These are phyloP conservation scores for Chiua sp. DNA, from an alignment of 1,284 basidiomycete species.

Conservation along the genomic window DNA sequence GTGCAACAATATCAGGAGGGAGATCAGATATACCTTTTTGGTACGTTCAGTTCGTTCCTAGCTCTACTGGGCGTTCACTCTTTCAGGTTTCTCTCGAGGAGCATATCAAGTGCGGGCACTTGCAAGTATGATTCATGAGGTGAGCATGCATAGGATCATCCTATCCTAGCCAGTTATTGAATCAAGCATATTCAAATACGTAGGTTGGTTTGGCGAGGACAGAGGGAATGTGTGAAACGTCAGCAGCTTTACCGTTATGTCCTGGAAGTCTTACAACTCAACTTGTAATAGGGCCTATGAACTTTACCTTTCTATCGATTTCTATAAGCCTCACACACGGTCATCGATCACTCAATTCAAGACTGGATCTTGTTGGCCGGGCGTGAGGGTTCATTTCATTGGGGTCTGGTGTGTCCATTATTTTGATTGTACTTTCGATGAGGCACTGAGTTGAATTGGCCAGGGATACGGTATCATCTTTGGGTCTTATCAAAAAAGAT, in stretches of 20 bases:
- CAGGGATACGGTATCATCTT: constrained; percentile 48
- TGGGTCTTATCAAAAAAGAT: constrained; percentile 29
- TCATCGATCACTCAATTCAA: constrained; percentile 33
- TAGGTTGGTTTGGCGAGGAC: constrained; percentile 20
- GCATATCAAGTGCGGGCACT: constrained; percentile 46
- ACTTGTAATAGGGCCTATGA: constrained; percentile 41
- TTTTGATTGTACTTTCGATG: background rate
- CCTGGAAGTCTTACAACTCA: background rate
- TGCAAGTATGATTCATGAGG: constrained; percentile 44
- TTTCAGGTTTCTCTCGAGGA: constrained; percentile 47
- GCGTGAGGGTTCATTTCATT: constrained; percentile 40
- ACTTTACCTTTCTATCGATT: constrained; percentile 28
- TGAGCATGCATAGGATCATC: background rate
- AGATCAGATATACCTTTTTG: constrained; percentile 45
- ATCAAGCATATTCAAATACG: background rate
- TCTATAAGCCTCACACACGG: background rate
- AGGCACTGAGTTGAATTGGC: background rate
- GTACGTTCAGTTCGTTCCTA: constrained; percentile 26
- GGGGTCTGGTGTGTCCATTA: constrained; percentile 39
- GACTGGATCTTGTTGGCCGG: constrained; percentile 30
- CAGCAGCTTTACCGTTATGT: background rate
- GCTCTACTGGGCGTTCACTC: constrained; percentile 33
- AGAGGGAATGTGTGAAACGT: constrained; percentile 1
- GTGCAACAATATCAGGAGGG: constrained; percentile 36
- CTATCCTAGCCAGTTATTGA: constrained; percentile 34